Evolutionary conservation across 768 basidiomycete genomes (phyloP), one percentile per base, ranked within the genome.

Genomic region (Boletus pseudopeckii): DNA sequence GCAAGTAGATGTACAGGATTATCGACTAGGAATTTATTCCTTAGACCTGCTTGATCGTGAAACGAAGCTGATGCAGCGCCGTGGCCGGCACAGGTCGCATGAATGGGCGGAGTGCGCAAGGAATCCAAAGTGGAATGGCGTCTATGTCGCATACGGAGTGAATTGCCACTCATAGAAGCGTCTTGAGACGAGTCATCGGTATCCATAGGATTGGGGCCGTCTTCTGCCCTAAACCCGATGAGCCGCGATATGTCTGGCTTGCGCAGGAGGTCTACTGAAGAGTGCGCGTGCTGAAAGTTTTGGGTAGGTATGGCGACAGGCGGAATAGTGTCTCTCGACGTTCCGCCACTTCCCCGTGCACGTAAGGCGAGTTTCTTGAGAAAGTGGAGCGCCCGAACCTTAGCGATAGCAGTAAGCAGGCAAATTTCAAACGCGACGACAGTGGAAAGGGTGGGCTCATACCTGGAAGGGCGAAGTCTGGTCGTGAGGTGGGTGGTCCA

Each of bases 311-410:
- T 52, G 37, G 64, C 20, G 52, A 61, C 55, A 32, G 66, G 49
- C 26, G 64, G 57, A 50, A 64, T n/a, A 18, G 62, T 57, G 59
- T 71, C 65, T 55, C 60, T 68, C 17, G 64, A 43, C 53, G 63
- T 71, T 43, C 62, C 68, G 7, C 45, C 58, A 41, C 64, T 60
- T 38, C 69, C 59, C 33, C 77, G 71, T 33, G 68, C 67, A 52
- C 70, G 74, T 6, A 57, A 30, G 24, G 68, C 65, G 44, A 63
- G 72, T 63, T 60, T 76, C 71, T 60, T 79, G 68, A 60, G 71
- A 50, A 65, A 80, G 59, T 65, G 71, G 66, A 69, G 65, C 67
- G 52, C 74, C 48, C 74, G 74, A 53, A 57, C 56, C 67, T 67
- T 51, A 20, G 13, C 52, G 45, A 50, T 17, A 26, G 48, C 10